Evolutionary conservation across 345 rosid genomes (phyloP).

Genomic region (Mallotus nudiflorus): DNA sequence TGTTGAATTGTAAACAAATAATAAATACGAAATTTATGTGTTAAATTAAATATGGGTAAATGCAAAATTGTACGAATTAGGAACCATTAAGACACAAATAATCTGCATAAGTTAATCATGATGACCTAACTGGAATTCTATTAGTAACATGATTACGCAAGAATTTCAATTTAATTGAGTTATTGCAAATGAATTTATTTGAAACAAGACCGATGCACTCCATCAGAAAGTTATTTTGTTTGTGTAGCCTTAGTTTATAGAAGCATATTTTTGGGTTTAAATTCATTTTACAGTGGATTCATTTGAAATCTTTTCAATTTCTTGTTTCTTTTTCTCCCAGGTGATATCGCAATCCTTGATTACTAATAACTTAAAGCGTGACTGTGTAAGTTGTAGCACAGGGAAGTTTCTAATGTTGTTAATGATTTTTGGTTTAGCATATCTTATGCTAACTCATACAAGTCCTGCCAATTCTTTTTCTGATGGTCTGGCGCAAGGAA

Average conservation of each 20-base stretch:
- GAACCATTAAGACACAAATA: too few species aligned
- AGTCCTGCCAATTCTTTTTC: constrained; percentile 37
- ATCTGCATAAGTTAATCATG: too few species aligned
- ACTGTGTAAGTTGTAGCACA: constrained; percentile 68
- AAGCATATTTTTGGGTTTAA: background rate
- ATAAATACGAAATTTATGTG: too few species aligned
- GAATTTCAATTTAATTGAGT: too few species aligned
- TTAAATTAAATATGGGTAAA: too few species aligned
- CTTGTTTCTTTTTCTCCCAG: constrained; percentile 41
- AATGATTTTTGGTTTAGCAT: constrained; percentile 72
- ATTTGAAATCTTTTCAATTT: background rate
- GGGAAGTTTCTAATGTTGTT: constrained; percentile 72
- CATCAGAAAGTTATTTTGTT: background rate
- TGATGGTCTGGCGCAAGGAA: constrained; percentile 31
- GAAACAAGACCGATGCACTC: too few species aligned
- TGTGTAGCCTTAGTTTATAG: background rate
- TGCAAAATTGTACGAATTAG: too few species aligned
- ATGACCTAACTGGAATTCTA: too few species aligned
- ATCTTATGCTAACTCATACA: constrained; percentile 53
- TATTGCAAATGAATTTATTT: too few species aligned
- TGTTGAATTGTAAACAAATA: too few species aligned
- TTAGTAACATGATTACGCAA: too few species aligned
- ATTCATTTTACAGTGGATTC: background rate
- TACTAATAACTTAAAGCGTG: constrained; percentile 49
- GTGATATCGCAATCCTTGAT: constrained; percentile 67